Evolutionary conservation across 768 basidiomycete genomes (phyloP).

Genomic region (Psilocybe cubensis): DNA sequence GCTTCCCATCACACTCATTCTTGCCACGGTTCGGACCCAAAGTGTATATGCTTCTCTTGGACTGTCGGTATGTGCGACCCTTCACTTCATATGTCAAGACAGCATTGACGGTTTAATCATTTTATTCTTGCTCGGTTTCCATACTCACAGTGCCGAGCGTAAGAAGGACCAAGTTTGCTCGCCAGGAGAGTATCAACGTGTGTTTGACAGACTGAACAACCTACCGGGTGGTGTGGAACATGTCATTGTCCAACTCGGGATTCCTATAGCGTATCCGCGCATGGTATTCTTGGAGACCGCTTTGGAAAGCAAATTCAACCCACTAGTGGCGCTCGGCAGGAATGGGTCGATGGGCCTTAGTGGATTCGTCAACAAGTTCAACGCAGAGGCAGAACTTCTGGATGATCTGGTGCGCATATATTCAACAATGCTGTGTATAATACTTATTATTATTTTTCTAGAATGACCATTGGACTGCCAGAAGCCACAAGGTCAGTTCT

Average conservation of each 20-base stretch:
- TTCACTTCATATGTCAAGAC: background rate
- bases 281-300: slow-evolving; percentile 87
- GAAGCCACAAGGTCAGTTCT: slow-evolving; percentile 70
- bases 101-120: background rate
- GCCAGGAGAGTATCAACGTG: slow-evolving; percentile 66
- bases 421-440: background rate
- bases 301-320: slow-evolving; percentile 84
- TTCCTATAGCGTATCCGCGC: slow-evolving; percentile 91
- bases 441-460: slow-evolving; percentile 25
- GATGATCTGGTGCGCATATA: slow-evolving; percentile 74
- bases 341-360: slow-evolving; percentile 67
- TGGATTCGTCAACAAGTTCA: slow-evolving; percentile 89
- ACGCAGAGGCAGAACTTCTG: slow-evolving; percentile 89
- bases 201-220: slow-evolving; percentile 63
- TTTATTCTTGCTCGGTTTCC: background rate
- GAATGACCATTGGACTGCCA: slow-evolving; percentile 95
- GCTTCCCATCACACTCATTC: slow-evolving; percentile 82
- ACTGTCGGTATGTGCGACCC: slow-evolving; percentile 66
- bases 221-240: slow-evolving; percentile 78
- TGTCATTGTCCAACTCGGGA: slow-evolving; percentile 83
- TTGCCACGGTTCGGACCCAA: slow-evolving; percentile 81
- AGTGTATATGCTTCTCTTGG: slow-evolving; percentile 73
- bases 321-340: slow-evolving; percentile 75
- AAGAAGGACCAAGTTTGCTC: slow-evolving; percentile 84
- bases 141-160: slow-evolving; percentile 72